Percentiles rank a stretch among this genome's conserved stretches.
These are phyloP conservation scores for Metschnikowia kunwiensis DNA, from an alignment of 805 yeast species.

Conservation along the genomic window DNA sequence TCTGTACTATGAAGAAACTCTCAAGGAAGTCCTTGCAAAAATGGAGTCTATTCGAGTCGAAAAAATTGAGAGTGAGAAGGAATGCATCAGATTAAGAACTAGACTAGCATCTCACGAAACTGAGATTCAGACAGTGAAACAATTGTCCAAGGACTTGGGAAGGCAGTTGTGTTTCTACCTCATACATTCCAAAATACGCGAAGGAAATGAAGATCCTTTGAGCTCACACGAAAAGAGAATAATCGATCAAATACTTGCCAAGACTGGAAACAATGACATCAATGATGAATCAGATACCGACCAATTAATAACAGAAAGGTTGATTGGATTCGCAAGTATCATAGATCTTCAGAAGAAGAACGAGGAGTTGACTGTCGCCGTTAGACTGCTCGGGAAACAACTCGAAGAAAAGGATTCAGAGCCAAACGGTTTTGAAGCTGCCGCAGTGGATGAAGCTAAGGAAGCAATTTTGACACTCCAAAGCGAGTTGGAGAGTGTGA, in stretches of 20 bases:
- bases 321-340: conserved; percentile 66
- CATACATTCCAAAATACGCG: conserved; percentile 59
- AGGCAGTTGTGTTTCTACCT: conserved; percentile 77
- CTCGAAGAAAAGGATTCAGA: conserved; percentile 62
- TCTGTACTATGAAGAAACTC: conserved; percentile 54
- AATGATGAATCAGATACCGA: conserved; percentile 63
- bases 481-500: conserved; percentile 52
- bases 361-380: conserved; percentile 62
- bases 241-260: conserved; percentile 51
- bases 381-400: conserved; percentile 68
- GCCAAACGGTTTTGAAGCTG: conserved; percentile 40
- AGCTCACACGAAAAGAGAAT: conserved; percentile 63
- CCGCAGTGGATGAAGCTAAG: conserved; percentile 59
- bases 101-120: conserved; percentile 41
- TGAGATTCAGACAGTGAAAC: conserved; percentile 48
- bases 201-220: conserved; percentile 57
- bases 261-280: conserved; percentile 28
- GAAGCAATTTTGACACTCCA: conserved; percentile 64
- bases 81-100: conserved; percentile 31
- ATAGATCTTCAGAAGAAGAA: conserved; percentile 72
- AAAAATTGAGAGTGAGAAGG: conserved; percentile 42
- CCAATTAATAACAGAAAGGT: conserved; percentile 62
- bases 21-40: conserved; percentile 48
- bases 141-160: conserved; percentile 69
- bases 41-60: conserved; percentile 55